Conservation (phyloP, 257 asterid species). For the Rubia yunnanensis region DNA sequence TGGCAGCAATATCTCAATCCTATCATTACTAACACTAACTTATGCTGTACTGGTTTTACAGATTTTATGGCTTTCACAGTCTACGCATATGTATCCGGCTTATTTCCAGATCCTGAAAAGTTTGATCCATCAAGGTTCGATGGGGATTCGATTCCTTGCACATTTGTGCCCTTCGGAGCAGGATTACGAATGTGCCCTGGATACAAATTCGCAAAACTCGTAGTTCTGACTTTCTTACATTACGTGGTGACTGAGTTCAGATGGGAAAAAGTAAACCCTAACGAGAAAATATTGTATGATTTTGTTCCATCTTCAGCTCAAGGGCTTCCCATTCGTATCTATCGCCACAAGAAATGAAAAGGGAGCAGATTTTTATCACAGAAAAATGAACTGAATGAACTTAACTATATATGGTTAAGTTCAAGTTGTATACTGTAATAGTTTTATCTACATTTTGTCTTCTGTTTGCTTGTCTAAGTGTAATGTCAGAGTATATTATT, state of each 20-base stretch:
- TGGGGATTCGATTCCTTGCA: background rate
- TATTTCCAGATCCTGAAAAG: background rate
- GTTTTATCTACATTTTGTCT: no score
- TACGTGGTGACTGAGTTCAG: background rate
- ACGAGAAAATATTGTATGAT: background rate
- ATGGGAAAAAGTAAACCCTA: background rate
- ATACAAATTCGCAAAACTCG: background rate
- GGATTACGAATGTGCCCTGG: conserved; percentile 1
- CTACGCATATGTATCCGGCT: background rate
- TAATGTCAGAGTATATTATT: no score
- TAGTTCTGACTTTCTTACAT: background rate
- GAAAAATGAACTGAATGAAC: no score
- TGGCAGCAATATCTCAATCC: no score
- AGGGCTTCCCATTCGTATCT: conserved; percentile 1
- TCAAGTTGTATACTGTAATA: no score
- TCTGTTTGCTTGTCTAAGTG: no score
- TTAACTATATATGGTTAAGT: no score
- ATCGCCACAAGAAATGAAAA: background rate
- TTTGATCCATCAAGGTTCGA: background rate
- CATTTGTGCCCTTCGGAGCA: background rate
- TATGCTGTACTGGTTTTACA: background rate
- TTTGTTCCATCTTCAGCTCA: background rate
- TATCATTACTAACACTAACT: background rate
- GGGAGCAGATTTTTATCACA: no score
- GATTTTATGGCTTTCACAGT: background rate